Evolutionary conservation across 2,329 filamentous ascomycete genomes (phyloP).

Genomic region (Cytospora chrysosperma): DNA sequence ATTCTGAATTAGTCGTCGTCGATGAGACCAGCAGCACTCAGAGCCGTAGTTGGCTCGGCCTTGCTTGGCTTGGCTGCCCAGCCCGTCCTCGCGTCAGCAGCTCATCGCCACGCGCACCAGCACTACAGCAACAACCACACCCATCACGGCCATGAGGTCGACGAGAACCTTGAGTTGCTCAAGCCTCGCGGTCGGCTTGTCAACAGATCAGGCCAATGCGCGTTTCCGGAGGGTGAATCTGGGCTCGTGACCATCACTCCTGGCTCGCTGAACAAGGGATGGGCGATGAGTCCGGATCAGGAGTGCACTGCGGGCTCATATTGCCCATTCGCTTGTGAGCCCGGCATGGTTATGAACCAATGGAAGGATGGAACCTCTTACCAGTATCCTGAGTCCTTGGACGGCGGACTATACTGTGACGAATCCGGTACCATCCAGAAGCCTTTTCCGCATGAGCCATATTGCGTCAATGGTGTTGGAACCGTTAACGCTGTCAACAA

Average conservation of each 20-base stretch:
- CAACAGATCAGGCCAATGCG: conserved; percentile 58
- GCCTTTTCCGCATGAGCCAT: conserved; percentile 65
- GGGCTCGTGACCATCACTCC: conserved; percentile 70
- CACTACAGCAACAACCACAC: conserved; percentile 34
- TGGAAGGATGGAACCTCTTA: conserved; percentile 74
- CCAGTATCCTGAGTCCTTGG: conserved; percentile 69
- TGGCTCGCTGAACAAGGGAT: conserved; percentile 64
- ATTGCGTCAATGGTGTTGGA: conserved; percentile 69
- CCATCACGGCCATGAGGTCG: conserved; percentile 32
- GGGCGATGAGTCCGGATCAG: conserved; percentile 77
- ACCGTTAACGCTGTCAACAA: conserved; percentile 66
- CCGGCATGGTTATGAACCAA: conserved; percentile 75
- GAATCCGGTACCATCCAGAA: conserved; percentile 63
- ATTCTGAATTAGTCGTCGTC: conserved; percentile 25
- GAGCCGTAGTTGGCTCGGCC: conserved; percentile 50
- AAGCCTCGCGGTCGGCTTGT: conserved; percentile 32
- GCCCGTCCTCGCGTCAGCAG: conserved; percentile 38
- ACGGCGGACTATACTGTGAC: conserved; percentile 73
- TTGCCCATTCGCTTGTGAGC: conserved; percentile 74
- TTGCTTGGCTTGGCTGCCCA: conserved; percentile 46
- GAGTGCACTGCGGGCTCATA: conserved; percentile 65
- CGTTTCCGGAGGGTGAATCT: conserved; percentile 64
- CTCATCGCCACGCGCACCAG: conserved; percentile 38
- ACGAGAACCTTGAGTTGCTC: conserved; percentile 20
- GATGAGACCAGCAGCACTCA: conserved; percentile 55